Conservation (phyloP, 805 yeast species). For the Kuraishia capsulata region DNA sequence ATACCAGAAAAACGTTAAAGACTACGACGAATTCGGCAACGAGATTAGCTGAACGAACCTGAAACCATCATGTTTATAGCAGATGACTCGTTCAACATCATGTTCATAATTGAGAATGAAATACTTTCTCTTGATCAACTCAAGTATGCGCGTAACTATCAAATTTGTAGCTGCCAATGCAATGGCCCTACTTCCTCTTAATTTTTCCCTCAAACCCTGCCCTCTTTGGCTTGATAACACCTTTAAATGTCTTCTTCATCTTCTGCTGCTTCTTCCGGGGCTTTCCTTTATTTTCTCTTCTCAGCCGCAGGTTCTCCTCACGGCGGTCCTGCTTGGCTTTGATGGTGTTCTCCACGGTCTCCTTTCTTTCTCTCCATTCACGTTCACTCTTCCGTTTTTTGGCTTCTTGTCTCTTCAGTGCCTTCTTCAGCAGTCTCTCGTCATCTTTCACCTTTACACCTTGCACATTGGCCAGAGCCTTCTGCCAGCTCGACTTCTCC, state of each 20-base stretch:
- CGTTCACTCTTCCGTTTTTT: conserved; percentile 77
- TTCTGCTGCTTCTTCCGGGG: conserved; percentile 66
- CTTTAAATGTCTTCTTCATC: conserved; percentile 55
- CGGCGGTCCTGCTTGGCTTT: conserved; percentile 76
- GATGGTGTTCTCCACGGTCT: conserved; percentile 65
- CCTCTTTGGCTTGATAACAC: conserved; percentile 36
- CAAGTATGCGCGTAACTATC: too few species aligned
- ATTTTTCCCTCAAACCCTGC: conserved; percentile 87
- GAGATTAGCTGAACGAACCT: conserved; percentile 11
- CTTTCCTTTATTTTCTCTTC: conserved; percentile 80
- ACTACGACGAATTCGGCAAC: conserved; percentile 22
- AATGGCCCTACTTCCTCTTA: conserved; percentile 8
- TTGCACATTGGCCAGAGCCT: conserved; percentile 76
- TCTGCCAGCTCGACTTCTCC: conserved; percentile 79
- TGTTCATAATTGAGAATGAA: not conserved
- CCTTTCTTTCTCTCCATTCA: conserved; percentile 90
- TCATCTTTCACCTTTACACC: conserved; percentile 87
- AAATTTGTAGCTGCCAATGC: too few species aligned
- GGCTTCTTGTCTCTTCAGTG: conserved; percentile 75
- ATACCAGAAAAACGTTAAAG: conserved; percentile 37
- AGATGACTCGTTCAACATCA: not conserved
- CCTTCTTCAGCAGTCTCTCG: conserved; percentile 77
- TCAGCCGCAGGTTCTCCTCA: conserved; percentile 80
- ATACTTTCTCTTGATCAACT: not conserved
- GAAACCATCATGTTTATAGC: not conserved